Percentiles rank a stretch among this genome's conserved stretches.
These are phyloP conservation scores for Trichoderma atrobrunneum DNA, from an alignment of 2,329 filamentous ascomycete genomes.

Conservation along the genomic window DNA sequence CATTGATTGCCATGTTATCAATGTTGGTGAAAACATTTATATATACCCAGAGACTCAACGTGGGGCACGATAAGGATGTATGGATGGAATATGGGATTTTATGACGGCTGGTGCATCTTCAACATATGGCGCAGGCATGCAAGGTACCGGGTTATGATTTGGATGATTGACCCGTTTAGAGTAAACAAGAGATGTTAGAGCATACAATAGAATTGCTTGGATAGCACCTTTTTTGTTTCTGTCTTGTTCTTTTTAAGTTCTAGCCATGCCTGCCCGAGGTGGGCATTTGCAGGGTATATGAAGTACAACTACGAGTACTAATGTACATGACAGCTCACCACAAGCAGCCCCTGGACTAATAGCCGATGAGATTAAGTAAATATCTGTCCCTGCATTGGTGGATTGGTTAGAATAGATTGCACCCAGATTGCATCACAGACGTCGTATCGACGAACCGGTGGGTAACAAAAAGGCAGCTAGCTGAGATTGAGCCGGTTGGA, in stretches of 20 bases:
- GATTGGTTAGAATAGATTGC: background rate
- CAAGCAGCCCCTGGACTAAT: background rate
- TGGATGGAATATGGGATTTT: conserved; percentile 9
- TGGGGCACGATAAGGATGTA: conserved; percentile 16
- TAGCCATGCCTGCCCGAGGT: background rate
- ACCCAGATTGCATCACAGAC: background rate
- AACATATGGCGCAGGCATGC: conserved; percentile 21
- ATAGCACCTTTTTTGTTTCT: background rate
- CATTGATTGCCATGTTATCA: background rate
- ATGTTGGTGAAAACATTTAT: conserved; percentile 3
- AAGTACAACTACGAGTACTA: too few species aligned
- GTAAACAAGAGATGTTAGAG: conserved; percentile 8
- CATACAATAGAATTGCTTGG: background rate
- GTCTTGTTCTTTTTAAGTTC: background rate
- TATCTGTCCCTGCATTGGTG: background rate
- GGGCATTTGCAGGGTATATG: background rate
- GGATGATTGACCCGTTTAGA: conserved; percentile 3
- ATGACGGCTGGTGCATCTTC: conserved; percentile 18
- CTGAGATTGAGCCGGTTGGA: conserved; percentile 6
- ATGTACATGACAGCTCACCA: background rate
- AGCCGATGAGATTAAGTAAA: background rate
- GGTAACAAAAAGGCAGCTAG: background rate
- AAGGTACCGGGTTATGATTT: background rate
- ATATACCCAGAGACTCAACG: conserved; percentile 20
- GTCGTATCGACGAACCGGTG: background rate